Conservation (phyloP, 1,139 yeast genomes). For the Saccharomyces hybrid region DNA sequence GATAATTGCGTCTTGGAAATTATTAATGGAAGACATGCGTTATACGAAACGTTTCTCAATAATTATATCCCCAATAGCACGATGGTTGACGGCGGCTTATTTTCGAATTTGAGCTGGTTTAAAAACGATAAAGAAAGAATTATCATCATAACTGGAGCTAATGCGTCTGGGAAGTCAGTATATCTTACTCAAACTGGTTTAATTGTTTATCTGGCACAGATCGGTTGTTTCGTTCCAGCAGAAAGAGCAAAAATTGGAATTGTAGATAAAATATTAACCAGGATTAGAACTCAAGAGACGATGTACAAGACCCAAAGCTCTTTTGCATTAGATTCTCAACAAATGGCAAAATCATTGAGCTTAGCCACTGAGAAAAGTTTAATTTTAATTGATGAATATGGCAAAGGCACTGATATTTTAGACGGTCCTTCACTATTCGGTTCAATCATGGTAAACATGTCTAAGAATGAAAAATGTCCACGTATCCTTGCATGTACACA, state of each 20-base stretch:
- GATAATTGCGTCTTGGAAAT: constrained; percentile 20
- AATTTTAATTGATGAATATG: constrained; percentile 44
- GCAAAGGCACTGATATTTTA: constrained; percentile 42
- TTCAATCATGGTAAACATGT: constrained; percentile 31
- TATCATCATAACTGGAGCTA: constrained; percentile 42
- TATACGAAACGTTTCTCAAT: constrained; percentile 35
- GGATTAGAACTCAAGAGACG: constrained; percentile 39
- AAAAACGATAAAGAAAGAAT: constrained; percentile 11
- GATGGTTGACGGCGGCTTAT: constrained; percentile 18
- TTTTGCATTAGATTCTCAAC: constrained; percentile 40
- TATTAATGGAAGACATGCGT: constrained; percentile 35
- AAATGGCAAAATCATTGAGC: constrained; percentile 37
- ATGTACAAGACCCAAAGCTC: constrained; percentile 39
- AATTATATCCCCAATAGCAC: constrained; percentile 37
- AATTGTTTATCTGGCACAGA: constrained; percentile 39
- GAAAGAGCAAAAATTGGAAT: constrained; percentile 36
- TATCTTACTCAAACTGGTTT: constrained; percentile 40
- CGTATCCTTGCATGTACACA: constrained; percentile 39
- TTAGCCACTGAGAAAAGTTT: constrained; percentile 35
- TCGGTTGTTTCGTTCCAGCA: constrained; percentile 46
- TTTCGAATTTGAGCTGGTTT: constrained; percentile 6
- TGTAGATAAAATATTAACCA: constrained; percentile 39
- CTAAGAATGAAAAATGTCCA: constrained; percentile 22
- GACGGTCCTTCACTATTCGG: constrained; percentile 44
- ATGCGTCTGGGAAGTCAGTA: constrained; percentile 47